These are phyloP conservation scores for Vanderwaltozyma tropicalis DNA, from an alignment of 805 yeast species.

Conservation along the genomic window DNA sequence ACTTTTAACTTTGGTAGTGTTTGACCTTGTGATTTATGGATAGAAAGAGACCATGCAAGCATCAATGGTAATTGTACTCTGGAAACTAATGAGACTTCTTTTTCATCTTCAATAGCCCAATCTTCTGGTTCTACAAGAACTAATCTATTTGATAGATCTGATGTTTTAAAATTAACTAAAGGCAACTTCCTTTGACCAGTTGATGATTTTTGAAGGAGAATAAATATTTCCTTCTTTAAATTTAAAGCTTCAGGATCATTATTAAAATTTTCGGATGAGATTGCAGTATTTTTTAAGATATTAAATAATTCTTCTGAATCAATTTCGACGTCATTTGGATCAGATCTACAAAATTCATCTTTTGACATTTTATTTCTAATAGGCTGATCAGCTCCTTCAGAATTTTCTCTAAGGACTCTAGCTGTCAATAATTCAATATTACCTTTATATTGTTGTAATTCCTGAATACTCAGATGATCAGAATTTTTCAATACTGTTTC, in stretches of 20 bases:
- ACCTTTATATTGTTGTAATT: slow-evolving; percentile 9
- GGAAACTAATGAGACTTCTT: slow-evolving; percentile 54
- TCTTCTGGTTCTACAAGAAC: slow-evolving; percentile 71
- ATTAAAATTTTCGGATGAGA: slow-evolving; percentile 27
- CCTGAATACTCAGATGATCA: slow-evolving; percentile 6
- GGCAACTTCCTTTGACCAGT: slow-evolving; percentile 46
- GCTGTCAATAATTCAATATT: slow-evolving; percentile 14
- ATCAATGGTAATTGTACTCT: slow-evolving; percentile 79
- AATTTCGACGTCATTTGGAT: slow-evolving; percentile 3
- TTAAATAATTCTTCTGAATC: slow-evolving; percentile 37
- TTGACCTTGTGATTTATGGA: slow-evolving; percentile 94
- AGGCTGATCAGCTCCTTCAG: slow-evolving; percentile 13
- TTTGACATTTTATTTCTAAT: slow-evolving; percentile 17
- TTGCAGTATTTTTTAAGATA: slow-evolving; percentile 30
- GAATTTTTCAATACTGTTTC: slow-evolving; percentile 17
- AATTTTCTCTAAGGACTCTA: slow-evolving; percentile 10
- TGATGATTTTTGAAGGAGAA: slow-evolving; percentile 34
- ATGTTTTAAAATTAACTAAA: slow-evolving; percentile 60
- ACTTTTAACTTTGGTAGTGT: slow-evolving; percentile 68
- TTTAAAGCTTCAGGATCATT: slow-evolving; percentile 34
- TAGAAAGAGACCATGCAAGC: slow-evolving; percentile 90
- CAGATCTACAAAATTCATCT: slow-evolving; percentile 15
- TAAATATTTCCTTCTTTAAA: slow-evolving; percentile 34
- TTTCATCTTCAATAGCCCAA: slow-evolving; percentile 72
- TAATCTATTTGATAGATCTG: slow-evolving; percentile 62